Percentiles rank a stretch among this genome's conserved stretches.
Evolutionary conservation across 2,329 filamentous ascomycete species (phyloP).

Genomic region (Beauveria pseudobassiana): DNA sequence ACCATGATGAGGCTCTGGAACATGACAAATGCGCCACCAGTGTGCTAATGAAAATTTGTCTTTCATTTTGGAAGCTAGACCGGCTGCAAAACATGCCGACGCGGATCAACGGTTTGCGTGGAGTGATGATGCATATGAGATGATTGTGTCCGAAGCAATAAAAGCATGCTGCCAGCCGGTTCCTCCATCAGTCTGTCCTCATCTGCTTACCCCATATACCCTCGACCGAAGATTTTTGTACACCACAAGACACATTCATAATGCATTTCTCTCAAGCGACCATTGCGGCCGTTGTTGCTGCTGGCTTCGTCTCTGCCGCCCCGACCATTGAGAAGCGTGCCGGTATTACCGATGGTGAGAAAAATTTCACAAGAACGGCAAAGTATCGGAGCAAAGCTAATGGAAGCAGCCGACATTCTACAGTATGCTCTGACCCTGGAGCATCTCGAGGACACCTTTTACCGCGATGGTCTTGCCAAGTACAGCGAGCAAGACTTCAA

Average conservation of each 20-base stretch:
- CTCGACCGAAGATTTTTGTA: background rate
- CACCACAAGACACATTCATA: background rate
- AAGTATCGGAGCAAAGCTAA: background rate
- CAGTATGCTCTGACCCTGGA: conserved; percentile 58
- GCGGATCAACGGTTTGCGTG: background rate
- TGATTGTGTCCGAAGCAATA: background rate
- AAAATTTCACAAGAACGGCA: background rate
- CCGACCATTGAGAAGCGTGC: conserved; percentile 14
- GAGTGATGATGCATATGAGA: background rate
- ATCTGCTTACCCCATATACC: background rate
- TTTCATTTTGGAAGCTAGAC: background rate
- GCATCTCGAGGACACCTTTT: conserved; percentile 67
- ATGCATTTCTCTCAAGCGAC: conserved; percentile 15
- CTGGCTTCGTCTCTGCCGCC: conserved; percentile 12
- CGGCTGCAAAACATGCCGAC: background rate
- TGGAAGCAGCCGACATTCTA: conserved; percentile 13
- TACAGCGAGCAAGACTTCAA: conserved; percentile 59
- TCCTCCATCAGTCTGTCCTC: no score
- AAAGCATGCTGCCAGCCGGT: background rate
- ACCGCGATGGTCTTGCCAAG: conserved; percentile 61
- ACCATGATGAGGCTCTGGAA: background rate
- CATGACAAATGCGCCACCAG: background rate
- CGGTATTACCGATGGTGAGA: conserved; percentile 15
- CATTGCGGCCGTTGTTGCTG: conserved; percentile 12
- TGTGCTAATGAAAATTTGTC: background rate